These are phyloP conservation scores for Eucalyptus coolabah DNA, from an alignment of 345 rosid genomes.

Conservation along the genomic window DNA sequence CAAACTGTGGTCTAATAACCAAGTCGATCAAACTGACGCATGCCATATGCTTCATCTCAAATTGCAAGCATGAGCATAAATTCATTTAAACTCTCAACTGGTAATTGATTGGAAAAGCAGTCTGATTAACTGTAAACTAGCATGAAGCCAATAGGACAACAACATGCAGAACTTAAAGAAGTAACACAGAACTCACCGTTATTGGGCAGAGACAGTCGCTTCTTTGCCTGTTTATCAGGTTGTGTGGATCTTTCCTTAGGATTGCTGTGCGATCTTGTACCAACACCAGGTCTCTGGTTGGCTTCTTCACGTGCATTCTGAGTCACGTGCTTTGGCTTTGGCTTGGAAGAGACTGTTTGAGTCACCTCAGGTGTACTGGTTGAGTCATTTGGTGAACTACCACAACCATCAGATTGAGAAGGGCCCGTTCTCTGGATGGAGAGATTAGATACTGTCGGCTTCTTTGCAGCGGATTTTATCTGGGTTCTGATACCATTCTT, in stretches of 20 bases:
- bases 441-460: slow-evolving; percentile 19
- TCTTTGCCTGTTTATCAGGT: slow-evolving; percentile 39
- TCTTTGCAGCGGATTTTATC: slow-evolving; percentile 43
- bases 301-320: slow-evolving; percentile 42
- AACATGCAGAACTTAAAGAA: not conserved
- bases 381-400: slow-evolving; percentile 52
- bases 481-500: slow-evolving; percentile 37
- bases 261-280: slow-evolving; percentile 73
- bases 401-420: slow-evolving; percentile 55
- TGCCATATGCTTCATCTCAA: not conserved
- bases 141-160: not conserved
- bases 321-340: slow-evolving; percentile 12
- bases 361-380: slow-evolving; percentile 35
- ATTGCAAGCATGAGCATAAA: not conserved
- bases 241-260: slow-evolving; percentile 68
- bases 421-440: slow-evolving; percentile 57
- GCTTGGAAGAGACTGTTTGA: slow-evolving; percentile 17
- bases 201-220: slow-evolving; percentile 68
- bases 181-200: slow-evolving; percentile 27
- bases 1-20: not conserved
- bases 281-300: slow-evolving; percentile 29
- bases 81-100: not conserved
- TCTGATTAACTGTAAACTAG: not conserved
- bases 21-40: not conserved
- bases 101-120: not conserved